A percentile compares a stretch with the other conserved stretches of the same genome.
Conservation (phyloP, 2,329 filamentous ascomycete species). For the Exutisphaerella laricina region DNA sequence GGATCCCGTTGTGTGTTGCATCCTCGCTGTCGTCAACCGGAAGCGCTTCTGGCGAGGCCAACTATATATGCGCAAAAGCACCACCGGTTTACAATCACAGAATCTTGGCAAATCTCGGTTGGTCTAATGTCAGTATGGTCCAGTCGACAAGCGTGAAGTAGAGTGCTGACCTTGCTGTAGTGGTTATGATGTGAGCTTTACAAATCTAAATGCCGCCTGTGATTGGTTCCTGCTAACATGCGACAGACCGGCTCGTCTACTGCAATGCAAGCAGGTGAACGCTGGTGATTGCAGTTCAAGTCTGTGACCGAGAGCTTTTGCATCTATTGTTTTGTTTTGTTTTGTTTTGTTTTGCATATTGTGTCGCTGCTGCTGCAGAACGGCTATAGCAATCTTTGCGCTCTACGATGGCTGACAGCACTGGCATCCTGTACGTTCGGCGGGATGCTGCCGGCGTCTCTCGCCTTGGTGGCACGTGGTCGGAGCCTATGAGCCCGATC, state of each 20-base stretch:
- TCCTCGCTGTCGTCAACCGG: too few relatives aligned
- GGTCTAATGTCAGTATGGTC: slow-evolving; percentile 9
- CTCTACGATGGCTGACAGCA: too few relatives aligned
- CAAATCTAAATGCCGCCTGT: slow-evolving; percentile 4
- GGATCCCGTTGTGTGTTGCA: too few relatives aligned
- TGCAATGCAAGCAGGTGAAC: slow-evolving; percentile 3
- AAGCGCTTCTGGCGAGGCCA: too few relatives aligned
- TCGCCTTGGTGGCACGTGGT: not conserved
- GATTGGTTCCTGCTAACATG: slow-evolving; percentile 6
- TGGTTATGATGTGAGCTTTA: slow-evolving; percentile 16
- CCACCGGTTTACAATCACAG: not conserved
- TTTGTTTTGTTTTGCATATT: slow-evolving; percentile 1
- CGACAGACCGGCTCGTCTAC: slow-evolving; percentile 15
- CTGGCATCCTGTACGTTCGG: too few relatives aligned
- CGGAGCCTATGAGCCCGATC: too few relatives aligned
- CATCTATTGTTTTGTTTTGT: slow-evolving; percentile 1
- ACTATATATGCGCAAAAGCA: slow-evolving; percentile 6
- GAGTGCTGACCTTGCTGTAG: slow-evolving; percentile 6
- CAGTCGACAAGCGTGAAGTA: not conserved
- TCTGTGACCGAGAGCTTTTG: slow-evolving; percentile 7
- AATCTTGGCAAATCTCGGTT: slow-evolving; percentile 8
- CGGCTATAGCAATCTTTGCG: not conserved
- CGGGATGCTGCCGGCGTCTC: too few relatives aligned
- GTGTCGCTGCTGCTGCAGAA: not conserved
- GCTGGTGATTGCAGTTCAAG: slow-evolving; percentile 15